These are phyloP conservation scores for Metschnikowia gelsemii DNA, from an alignment of 805 yeast genomes.

Conservation along the genomic window DNA sequence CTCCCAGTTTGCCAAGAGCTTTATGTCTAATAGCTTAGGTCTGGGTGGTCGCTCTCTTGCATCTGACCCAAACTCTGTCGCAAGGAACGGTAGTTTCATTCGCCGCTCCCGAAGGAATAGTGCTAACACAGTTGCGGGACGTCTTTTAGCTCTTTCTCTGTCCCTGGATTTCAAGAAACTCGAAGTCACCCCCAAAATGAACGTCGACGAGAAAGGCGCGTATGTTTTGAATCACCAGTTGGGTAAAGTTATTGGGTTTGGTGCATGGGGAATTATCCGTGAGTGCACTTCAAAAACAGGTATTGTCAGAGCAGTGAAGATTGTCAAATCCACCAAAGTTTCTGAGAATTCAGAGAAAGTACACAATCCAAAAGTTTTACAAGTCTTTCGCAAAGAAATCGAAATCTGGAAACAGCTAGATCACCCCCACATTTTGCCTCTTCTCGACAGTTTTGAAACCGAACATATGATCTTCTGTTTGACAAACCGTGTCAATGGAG, in stretches of 20 bases:
- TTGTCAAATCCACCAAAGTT: slow-evolving; percentile 41
- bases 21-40: slow-evolving; percentile 25
- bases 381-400: slow-evolving; percentile 68
- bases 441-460: slow-evolving; percentile 62
- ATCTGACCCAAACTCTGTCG: slow-evolving; percentile 17
- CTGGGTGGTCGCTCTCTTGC: slow-evolving; percentile 23
- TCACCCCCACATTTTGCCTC: slow-evolving; percentile 64
- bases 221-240: slow-evolving; percentile 58
- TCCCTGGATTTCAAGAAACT: slow-evolving; percentile 35
- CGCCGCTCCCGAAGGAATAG: slow-evolving; percentile 34
- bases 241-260: slow-evolving; percentile 79
- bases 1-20: slow-evolving; percentile 40
- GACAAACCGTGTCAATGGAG: slow-evolving; percentile 66
- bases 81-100: slow-evolving; percentile 28
- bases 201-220: slow-evolving; percentile 68
- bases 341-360: slow-evolving; percentile 22
- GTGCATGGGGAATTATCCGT: slow-evolving; percentile 87
- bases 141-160: slow-evolving; percentile 39
- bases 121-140: slow-evolving; percentile 41
- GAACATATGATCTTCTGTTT: slow-evolving; percentile 66
- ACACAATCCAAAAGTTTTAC: slow-evolving; percentile 48
- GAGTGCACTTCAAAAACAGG: slow-evolving; percentile 52
- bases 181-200: slow-evolving; percentile 28
- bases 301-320: slow-evolving; percentile 57
- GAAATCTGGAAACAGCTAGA: slow-evolving; percentile 68